These are phyloP conservation scores for Aspergillus niger DNA, from an alignment of 2,329 filamentous ascomycete species.

Conservation along the genomic window DNA sequence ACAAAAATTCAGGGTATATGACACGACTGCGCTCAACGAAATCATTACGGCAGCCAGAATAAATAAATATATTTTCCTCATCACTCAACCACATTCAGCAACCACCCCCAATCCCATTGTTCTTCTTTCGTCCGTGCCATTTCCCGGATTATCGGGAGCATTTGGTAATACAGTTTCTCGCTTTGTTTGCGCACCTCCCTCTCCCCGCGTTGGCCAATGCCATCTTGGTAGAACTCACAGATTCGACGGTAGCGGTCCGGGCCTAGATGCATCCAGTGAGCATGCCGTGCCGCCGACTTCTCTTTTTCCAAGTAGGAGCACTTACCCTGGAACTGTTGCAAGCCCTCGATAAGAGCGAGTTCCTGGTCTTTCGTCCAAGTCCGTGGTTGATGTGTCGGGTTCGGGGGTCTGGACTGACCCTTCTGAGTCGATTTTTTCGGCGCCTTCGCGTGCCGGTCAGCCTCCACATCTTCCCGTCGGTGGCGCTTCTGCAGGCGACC, in stretches of 20 bases:
- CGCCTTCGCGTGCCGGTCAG: no score
- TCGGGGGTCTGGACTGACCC: not conserved
- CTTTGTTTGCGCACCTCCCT: slow-evolving; percentile 24
- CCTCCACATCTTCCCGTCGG: not conserved
- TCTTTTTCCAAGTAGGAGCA: not conserved
- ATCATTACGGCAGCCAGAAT: not conserved
- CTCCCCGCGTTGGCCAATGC: slow-evolving; percentile 19
- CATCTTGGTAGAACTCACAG: slow-evolving; percentile 16
- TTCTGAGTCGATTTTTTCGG: no score
- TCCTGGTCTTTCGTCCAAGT: slow-evolving; percentile 29
- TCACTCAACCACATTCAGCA: slow-evolving; percentile 20
- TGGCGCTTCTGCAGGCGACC: not conserved
- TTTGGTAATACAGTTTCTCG: slow-evolving; percentile 13
- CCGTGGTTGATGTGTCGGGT: no score
- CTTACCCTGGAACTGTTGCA: slow-evolving; percentile 26
- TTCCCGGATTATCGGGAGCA: slow-evolving; percentile 11
- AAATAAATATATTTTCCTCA: no score
- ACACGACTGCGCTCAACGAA: not conserved
- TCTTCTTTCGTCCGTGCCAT: slow-evolving; percentile 21
- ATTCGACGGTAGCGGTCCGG: slow-evolving; percentile 31
- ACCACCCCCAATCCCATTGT: slow-evolving; percentile 24
- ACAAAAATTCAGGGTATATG: not conserved
- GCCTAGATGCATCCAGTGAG: slow-evolving; percentile 9
- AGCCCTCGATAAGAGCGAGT: slow-evolving; percentile 27
- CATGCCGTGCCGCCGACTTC: not conserved